A percentile compares a stretch with the other conserved stretches of the same genome.
These are phyloP conservation scores for Entomortierella chlamydospora DNA, from an alignment of 192 early-diverging fungal species.

Conservation along the genomic window DNA sequence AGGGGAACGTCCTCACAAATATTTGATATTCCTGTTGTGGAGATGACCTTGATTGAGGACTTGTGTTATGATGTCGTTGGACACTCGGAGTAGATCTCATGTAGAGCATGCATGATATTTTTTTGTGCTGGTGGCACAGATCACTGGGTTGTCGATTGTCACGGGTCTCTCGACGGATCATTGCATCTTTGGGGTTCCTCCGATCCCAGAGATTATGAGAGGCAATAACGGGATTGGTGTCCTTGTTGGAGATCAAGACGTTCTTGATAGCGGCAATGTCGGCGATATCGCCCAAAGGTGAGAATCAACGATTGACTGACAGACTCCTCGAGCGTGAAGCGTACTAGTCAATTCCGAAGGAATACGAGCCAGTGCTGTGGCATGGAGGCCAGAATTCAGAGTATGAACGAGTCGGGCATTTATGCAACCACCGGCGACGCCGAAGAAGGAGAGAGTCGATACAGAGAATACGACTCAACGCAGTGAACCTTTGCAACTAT, in stretches of 20 bases:
- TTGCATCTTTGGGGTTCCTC: constrained; percentile 19
- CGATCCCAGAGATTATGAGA: constrained; percentile 49
- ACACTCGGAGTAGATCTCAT: constrained; percentile 24
- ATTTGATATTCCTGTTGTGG: constrained; percentile 38
- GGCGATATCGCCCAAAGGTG: constrained; percentile 38
- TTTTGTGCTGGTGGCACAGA: constrained; percentile 23
- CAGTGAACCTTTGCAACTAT: neutral
- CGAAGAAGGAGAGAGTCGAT: constrained; percentile 33
- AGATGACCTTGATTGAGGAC: constrained; percentile 35
- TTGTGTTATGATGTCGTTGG: constrained; percentile 14
- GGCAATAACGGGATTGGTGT: constrained; percentile 1
- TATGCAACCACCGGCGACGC: constrained; percentile 42
- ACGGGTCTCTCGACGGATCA: constrained; percentile 20
- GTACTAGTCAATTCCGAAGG: constrained; percentile 39
- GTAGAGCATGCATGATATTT: constrained; percentile 25
- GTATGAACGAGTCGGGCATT: constrained; percentile 38
- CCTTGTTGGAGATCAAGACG: constrained; percentile 20
- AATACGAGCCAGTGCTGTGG: constrained; percentile 42
- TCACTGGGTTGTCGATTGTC: constrained; percentile 29
- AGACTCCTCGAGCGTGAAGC: constrained; percentile 33
- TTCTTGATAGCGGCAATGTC: constrained; percentile 26
- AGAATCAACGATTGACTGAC: constrained; percentile 12
- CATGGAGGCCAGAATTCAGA: constrained; percentile 31
- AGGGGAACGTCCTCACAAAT: constrained; percentile 37
- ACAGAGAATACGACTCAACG: neutral